phyloP scores from a whole-genome alignment of 306 rosid species.

The Fragaria nilgerrensis region DNA sequence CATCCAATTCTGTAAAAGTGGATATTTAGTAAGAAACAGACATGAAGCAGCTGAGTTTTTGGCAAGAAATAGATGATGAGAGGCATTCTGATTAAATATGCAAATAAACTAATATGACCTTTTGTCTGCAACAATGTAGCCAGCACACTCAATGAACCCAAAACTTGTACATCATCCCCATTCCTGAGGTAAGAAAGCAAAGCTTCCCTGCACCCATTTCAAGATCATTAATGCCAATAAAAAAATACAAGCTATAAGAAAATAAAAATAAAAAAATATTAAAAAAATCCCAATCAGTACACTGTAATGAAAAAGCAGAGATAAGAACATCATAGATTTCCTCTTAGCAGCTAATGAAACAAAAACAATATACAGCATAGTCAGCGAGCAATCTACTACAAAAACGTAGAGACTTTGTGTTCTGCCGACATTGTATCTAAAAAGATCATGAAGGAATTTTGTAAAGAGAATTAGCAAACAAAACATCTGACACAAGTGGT shows the following conservation, averaged over 20 bases:
- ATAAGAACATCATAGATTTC: neutral
- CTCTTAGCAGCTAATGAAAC: neutral
- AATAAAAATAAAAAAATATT: too few species aligned
- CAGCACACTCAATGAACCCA: slow-evolving; percentile 72
- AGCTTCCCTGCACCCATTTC: slow-evolving; percentile 55
- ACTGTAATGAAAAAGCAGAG: neutral
- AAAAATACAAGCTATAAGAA: neutral
- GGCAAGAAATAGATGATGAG: slow-evolving; percentile 24
- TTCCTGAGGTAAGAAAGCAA: slow-evolving; percentile 64
- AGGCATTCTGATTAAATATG: slow-evolving; percentile 20
- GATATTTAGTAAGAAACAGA: slow-evolving; percentile 29
- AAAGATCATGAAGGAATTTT: slow-evolving; percentile 1
- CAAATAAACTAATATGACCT: slow-evolving; percentile 48
- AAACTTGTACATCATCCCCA: slow-evolving; percentile 69
- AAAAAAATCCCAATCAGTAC: neutral
- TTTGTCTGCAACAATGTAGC: slow-evolving; percentile 89
- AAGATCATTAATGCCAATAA: slow-evolving; percentile 9
- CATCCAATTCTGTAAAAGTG: slow-evolving; percentile 68
- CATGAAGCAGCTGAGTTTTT: neutral
- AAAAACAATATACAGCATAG: neutral
- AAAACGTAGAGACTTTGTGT: neutral
- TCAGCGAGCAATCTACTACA: neutral
- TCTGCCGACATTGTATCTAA: neutral
- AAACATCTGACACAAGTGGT: slow-evolving; percentile 6
- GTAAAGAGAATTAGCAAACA: neutral